These are phyloP conservation scores for Hemileccinum rubropunctum DNA, from an alignment of 768 basidiomycete species.

Conservation along the genomic window DNA sequence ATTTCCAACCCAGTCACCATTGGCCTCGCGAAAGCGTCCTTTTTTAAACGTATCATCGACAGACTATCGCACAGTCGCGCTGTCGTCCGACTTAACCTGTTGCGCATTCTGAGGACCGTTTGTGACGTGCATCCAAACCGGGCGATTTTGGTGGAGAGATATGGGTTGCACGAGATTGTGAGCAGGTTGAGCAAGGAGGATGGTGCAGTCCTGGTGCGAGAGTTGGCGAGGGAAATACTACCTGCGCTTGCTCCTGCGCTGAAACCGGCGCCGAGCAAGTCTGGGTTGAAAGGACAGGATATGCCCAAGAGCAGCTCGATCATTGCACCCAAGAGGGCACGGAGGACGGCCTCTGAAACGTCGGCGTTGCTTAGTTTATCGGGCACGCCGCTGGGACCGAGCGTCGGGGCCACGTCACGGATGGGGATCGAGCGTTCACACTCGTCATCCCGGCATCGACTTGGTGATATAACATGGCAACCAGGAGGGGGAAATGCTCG, in stretches of 20 bases:
- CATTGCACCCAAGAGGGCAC: conserved; percentile 62
- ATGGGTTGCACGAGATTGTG: conserved; percentile 79
- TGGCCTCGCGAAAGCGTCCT: conserved; percentile 72
- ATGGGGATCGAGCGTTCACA: conserved; percentile 35
- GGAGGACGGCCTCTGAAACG: conserved; percentile 72
- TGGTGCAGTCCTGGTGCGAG: conserved; percentile 86
- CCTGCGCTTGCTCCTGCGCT: conserved; percentile 73
- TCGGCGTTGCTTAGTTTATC: conserved; percentile 34
- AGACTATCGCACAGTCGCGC: conserved; percentile 72
- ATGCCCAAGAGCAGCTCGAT: conserved; percentile 36
- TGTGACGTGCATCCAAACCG: conserved; percentile 91
- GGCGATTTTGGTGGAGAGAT: conserved; percentile 75
- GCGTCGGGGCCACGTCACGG: conserved; percentile 23
- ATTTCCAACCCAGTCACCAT: conserved; percentile 72
- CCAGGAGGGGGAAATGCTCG: conserved; percentile 14
- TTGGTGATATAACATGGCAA: conserved; percentile 68
- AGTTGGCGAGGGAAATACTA: conserved; percentile 83
- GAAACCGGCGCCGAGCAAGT: conserved; percentile 44
- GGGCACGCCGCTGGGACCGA: conserved; percentile 17
- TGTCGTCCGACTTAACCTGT: conserved; percentile 85
- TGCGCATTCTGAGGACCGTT: conserved; percentile 79
- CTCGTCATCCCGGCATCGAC: conserved; percentile 45
- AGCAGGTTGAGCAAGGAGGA: conserved; percentile 79
- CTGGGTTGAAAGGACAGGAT: conserved; percentile 31
- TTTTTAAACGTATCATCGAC: conserved; percentile 88